A percentile compares a stretch with the other conserved stretches of the same genome.
phyloP scores from a whole-genome alignment of 176 grass and related monocot species.

The Typha latifolia region DNA sequence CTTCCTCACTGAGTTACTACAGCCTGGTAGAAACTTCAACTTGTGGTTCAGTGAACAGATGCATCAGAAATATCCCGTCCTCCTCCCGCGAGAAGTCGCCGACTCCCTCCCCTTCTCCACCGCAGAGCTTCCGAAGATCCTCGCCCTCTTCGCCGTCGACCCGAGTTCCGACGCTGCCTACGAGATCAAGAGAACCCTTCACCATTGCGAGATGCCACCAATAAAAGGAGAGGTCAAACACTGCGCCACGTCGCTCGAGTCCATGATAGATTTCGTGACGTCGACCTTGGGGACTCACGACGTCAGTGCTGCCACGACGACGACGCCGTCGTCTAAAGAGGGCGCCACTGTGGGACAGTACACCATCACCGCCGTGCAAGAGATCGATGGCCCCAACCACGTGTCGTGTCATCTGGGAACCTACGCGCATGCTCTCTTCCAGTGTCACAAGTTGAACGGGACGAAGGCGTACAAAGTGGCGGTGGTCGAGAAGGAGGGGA shows the following conservation, averaged over 20 bases:
- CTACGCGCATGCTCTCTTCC: not conserved
- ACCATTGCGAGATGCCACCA: conserved; percentile 4
- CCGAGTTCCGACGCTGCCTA: not conserved
- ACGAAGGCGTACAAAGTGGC: not conserved
- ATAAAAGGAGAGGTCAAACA: conserved; percentile 2
- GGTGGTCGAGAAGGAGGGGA: not conserved
- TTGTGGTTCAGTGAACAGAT: conserved; percentile 12
- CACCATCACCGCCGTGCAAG: not conserved
- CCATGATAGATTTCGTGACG: conserved; percentile 11
- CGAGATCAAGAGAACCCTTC: not conserved
- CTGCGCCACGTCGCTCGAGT: conserved; percentile 27
- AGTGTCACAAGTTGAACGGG: not conserved
- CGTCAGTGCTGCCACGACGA: conserved; percentile 3
- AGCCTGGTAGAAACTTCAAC: not conserved
- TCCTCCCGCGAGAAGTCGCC: not conserved
- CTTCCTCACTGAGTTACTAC: conserved; percentile 2
- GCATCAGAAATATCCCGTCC: not conserved
- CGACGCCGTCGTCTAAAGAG: not conserved
- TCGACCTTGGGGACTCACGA: not conserved
- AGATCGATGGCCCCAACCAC: not conserved
- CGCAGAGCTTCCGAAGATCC: not conserved
- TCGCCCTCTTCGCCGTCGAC: conserved; percentile 5
- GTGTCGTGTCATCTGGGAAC: not conserved
- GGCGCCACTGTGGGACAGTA: not conserved
- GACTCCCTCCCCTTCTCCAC: conserved; percentile 11